Evolutionary conservation across 768 basidiomycete species (phyloP), one percentile per base, ranked within the genome.

Genomic region (Boletus tomentosulus): DNA sequence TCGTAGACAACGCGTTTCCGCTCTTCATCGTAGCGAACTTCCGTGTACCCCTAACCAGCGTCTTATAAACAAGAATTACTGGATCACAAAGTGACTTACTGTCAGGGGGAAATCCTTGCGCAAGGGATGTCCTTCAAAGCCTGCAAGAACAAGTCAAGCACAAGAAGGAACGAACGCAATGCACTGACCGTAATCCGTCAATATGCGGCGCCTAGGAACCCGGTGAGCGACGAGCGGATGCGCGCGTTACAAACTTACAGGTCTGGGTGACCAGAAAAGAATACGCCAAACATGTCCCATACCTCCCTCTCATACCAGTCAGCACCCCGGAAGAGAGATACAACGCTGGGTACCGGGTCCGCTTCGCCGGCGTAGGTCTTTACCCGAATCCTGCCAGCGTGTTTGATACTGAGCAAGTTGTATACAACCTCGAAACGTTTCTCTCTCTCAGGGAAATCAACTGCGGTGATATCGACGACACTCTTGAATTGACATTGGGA

Each of bases 301-400:
- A 90, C 86, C 72, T 99, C 97, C 55, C 97, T 81, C 73, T 99
- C 97, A 69, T 97, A 98, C 97, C 97, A 99, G 66, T 99, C 92
- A 6, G 97, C 96, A 55, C 96, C 93, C 47, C 84, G 79, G 77
- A 89, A 99, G 25, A 98, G 55, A 12, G 82, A 79, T 3, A 82
- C 77, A 27, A 79, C 84, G 62, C 89, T 94, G 1, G 96, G 97
- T 3, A 98, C 90, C 34, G 89, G 83, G 62, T 94, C 88, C 11
- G 87, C 86, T 73, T 99, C 97, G 56, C 89, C 88, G 54, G 93
- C 92, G 67, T 95, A 98, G 0, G 97, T 98, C 80, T 99, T 99
- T 59, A 99, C 93, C 53, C 97, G 78, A 66, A 99, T 90, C 60
- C 97, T 78, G 44, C 89, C 88, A 55, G 83, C 86, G 66, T 88